A percentile compares a stretch with the other conserved stretches of the same genome.
These are phyloP conservation scores for Carex littledalei DNA, from an alignment of 176 grass and related monocot genomes.

Conservation along the genomic window DNA sequence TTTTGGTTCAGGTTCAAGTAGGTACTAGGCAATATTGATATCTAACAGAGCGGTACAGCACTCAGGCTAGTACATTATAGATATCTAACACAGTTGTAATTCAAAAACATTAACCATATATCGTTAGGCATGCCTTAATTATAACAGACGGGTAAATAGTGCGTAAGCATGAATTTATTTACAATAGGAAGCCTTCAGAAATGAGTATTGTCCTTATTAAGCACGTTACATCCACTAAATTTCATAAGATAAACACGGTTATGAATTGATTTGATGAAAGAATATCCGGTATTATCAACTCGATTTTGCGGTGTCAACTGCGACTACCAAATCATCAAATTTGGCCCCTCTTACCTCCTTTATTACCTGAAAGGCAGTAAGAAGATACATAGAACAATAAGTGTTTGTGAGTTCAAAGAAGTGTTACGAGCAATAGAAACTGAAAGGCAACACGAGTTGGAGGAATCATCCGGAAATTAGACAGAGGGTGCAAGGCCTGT, in stretches of 20 bases:
- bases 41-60: too few species aligned
- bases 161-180: background rate
- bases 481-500: too few species aligned
- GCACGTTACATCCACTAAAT: background rate
- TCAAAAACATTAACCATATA: too few species aligned
- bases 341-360: conserved; percentile 92
- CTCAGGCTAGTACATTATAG: too few species aligned
- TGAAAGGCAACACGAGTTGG: too few species aligned
- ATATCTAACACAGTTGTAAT: too few species aligned
- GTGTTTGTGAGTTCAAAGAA: too few species aligned
- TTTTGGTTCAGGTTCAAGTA: too few species aligned
- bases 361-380: conserved; percentile 29
- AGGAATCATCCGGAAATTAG: too few species aligned
- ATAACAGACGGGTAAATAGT: background rate
- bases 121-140: background rate
- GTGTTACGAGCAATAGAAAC: too few species aligned
- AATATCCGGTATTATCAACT: conserved; percentile 29
- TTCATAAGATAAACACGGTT: background rate
- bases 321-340: conserved; percentile 55
- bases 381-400: too few species aligned
- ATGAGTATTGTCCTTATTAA: background rate
- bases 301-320: conserved; percentile 57
- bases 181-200: background rate
- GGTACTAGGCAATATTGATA: too few species aligned
- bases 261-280: conserved; percentile 6